Percentiles rank a stretch among this genome's conserved stretches.
Evolutionary conservation across 2,329 filamentous ascomycete species (phyloP).

Genomic region (Chrysosporium keratinophilum): DNA sequence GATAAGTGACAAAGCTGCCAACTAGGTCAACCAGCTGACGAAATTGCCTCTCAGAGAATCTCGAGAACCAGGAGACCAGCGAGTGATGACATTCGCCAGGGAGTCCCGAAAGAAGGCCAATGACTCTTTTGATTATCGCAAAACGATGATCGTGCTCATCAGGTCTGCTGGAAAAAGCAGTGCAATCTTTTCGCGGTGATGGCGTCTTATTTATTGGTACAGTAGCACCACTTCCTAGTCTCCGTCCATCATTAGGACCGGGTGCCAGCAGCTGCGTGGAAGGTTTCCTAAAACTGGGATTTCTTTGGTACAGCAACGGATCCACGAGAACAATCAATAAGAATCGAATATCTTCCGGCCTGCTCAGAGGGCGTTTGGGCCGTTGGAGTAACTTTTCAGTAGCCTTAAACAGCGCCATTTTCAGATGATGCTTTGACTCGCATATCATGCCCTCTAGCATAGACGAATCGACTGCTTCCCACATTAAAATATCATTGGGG

Average conservation of each 20-base stretch:
- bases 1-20: slow-evolving; percentile 68
- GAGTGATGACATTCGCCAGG: slow-evolving; percentile 65
- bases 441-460: slow-evolving; percentile 44
- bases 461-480: slow-evolving; percentile 36
- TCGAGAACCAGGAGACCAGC: slow-evolving; percentile 67
- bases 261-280: not conserved
- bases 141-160: slow-evolving; percentile 56
- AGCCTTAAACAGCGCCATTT: slow-evolving; percentile 62
- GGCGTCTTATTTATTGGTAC: slow-evolving; percentile 7
- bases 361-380: slow-evolving; percentile 58
- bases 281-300: not conserved
- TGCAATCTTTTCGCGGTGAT: slow-evolving; percentile 15
- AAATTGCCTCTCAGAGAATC: slow-evolving; percentile 58
- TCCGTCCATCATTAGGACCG: not conserved
- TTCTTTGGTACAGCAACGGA: slow-evolving; percentile 54
- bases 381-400: slow-evolving; percentile 71
- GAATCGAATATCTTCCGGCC: slow-evolving; percentile 63
- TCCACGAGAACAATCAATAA: slow-evolving; percentile 69
- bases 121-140: slow-evolving; percentile 71
- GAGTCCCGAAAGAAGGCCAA: slow-evolving; percentile 69
- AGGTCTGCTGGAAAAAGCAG: slow-evolving; percentile 20
- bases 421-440: slow-evolving; percentile 58
- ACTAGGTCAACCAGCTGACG: slow-evolving; percentile 65
- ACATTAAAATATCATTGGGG: slow-evolving; percentile 19
- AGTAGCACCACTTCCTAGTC: not conserved